These are phyloP conservation scores for Pinus albicaulis DNA, from an alignment of 75 land plant genomes.

Conservation along the genomic window DNA sequence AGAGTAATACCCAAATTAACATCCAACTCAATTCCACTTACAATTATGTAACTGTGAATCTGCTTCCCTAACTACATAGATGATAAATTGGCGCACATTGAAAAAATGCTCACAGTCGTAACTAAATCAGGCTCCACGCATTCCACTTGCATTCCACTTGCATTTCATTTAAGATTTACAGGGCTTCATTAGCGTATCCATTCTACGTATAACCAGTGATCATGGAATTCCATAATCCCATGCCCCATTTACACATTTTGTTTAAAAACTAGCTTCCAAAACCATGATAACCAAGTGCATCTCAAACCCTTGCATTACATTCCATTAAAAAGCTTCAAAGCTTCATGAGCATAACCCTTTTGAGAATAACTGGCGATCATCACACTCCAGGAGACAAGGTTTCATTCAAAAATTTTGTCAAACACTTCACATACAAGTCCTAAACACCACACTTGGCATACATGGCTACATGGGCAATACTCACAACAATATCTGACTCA, in stretches of 20 bases:
- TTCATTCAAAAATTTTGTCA: constrained; percentile 13
- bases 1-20: constrained; percentile 31
- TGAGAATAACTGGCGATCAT: constrained; percentile 44
- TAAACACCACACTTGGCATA: constrained; percentile 43
- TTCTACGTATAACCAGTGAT: constrained; percentile 29
- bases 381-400: constrained; percentile 60
- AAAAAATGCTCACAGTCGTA: constrained; percentile 17
- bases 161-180: constrained; percentile 20
- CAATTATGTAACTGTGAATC: constrained; percentile 25
- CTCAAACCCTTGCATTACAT: constrained; percentile 35
- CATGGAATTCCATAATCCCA: constrained; percentile 18
- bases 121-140: constrained; percentile 22
- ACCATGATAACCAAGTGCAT: constrained; percentile 37
- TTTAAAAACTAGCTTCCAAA: constrained; percentile 24
- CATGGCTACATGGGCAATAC: constrained; percentile 50
- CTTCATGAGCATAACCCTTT: constrained; percentile 30
- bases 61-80: constrained; percentile 18
- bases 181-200: constrained; percentile 13
- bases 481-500: constrained; percentile 26
- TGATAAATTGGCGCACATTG: constrained; percentile 19
- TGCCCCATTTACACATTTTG: neutral
- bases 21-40: constrained; percentile 16
- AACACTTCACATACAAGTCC: constrained; percentile 23
- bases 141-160: constrained; percentile 5
- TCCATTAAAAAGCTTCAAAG: constrained; percentile 38